A percentile compares a stretch with the other conserved stretches of the same genome.
Evolutionary conservation across 2,329 filamentous ascomycete species (phyloP).

Genomic region (Cercospora sesami): DNA sequence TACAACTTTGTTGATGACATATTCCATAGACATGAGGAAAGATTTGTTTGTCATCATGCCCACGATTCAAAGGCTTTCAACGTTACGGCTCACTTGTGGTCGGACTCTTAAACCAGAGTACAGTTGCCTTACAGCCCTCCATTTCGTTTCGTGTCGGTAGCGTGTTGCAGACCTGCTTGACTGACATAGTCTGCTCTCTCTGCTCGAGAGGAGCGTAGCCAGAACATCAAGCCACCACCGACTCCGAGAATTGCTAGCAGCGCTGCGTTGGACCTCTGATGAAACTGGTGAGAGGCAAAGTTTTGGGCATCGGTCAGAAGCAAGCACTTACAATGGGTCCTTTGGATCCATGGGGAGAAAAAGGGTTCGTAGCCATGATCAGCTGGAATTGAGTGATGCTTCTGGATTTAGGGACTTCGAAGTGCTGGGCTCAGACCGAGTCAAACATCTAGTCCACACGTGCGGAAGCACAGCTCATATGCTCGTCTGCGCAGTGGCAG

Average conservation of each 20-base stretch:
- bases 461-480: neutral
- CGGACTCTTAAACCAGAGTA: neutral
- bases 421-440: neutral
- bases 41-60: neutral
- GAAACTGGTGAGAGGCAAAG: neutral
- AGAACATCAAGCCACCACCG: neutral
- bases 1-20: neutral
- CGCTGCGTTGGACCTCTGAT: slow-evolving; percentile 5
- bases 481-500: neutral
- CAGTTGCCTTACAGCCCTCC: neutral
- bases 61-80: neutral
- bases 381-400: neutral
- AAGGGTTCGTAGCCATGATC: neutral
- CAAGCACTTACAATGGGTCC: neutral
- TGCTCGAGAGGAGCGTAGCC: neutral
- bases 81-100: neutral
- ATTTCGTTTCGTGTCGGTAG: neutral
- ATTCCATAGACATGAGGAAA: neutral
- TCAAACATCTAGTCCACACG: too few relatives aligned
- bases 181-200: neutral
- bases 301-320: neutral
- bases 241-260: neutral
- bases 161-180: neutral
- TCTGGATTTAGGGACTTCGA: neutral
- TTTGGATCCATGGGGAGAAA: neutral